phyloP scores from a whole-genome alignment of 2,329 filamentous ascomycete genomes.

The Penicillium sp. region DNA sequence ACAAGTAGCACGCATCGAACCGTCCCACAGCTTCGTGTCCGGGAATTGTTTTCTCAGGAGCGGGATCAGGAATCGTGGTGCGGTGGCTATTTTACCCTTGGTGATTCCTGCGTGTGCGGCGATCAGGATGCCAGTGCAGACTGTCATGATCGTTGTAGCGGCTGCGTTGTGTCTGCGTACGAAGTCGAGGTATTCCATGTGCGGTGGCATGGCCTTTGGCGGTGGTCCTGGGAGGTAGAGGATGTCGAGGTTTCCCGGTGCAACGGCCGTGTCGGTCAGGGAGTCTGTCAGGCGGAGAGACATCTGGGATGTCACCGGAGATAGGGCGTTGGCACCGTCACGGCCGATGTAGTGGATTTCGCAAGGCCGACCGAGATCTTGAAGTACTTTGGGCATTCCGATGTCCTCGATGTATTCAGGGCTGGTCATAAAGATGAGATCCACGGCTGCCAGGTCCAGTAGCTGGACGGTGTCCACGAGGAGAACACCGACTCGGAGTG shows the following conservation, averaged over 20 bases:
- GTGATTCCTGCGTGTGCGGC: slow-evolving; percentile 26
- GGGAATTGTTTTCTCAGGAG: slow-evolving; percentile 25
- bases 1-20: slow-evolving; percentile 13
- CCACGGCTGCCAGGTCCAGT: slow-evolving; percentile 39
- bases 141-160: slow-evolving; percentile 24
- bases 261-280: slow-evolving; percentile 28
- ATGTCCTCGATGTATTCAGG: slow-evolving; percentile 28
- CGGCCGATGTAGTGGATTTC: slow-evolving; percentile 33
- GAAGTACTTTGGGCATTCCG: slow-evolving; percentile 31
- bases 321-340: slow-evolving; percentile 13
- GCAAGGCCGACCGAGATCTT: slow-evolving; percentile 25
- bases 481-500: slow-evolving; percentile 35
- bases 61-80: slow-evolving; percentile 24
- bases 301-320: slow-evolving; percentile 28
- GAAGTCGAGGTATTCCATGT: slow-evolving; percentile 30
- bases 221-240: slow-evolving; percentile 40
- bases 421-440: slow-evolving; percentile 40
- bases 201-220: slow-evolving; percentile 26
- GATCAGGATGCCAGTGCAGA: slow-evolving; percentile 28
- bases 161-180: slow-evolving; percentile 32
- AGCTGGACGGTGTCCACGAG: slow-evolving; percentile 38
- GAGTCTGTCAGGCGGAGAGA: slow-evolving; percentile 29
- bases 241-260: slow-evolving; percentile 37
- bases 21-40: slow-evolving; percentile 21
- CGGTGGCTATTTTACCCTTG: slow-evolving; percentile 19